These are phyloP conservation scores for Aleurites moluccanus DNA, from an alignment of 441 rosid genomes.

Conservation along the genomic window DNA sequence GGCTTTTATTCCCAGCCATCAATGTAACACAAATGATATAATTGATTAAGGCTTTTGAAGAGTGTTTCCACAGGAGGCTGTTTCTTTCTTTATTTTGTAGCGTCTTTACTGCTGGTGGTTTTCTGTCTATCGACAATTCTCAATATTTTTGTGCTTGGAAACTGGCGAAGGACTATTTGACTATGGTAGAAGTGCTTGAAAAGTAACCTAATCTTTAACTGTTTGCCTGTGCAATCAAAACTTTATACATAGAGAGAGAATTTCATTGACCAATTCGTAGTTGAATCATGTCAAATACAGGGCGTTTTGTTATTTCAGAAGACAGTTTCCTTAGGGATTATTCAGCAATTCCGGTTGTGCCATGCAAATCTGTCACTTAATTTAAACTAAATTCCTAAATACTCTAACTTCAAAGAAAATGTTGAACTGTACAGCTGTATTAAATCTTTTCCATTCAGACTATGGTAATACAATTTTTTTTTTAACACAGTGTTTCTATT, in stretches of 20 bases:
- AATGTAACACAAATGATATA: background rate
- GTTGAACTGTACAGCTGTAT: background rate
- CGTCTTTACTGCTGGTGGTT: background rate
- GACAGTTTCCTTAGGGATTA: background rate
- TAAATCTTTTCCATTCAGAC: background rate
- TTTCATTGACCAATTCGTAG: background rate
- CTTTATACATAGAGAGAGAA: background rate
- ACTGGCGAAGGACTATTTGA: background rate
- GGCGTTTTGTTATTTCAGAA: background rate
- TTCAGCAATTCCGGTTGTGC: background rate
- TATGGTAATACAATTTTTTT: background rate
- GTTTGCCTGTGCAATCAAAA: slow-evolving; percentile 5
- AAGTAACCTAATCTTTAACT: background rate
- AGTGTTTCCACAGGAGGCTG: background rate
- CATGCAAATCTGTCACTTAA: background rate
- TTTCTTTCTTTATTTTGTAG: background rate
- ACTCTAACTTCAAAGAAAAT: background rate
- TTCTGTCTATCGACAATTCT: background rate
- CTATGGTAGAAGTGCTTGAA: background rate
- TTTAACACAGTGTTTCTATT: no score
- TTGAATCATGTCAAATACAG: background rate
- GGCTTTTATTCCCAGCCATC: background rate
- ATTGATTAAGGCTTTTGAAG: background rate
- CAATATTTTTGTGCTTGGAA: background rate
- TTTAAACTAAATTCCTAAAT: background rate